phyloP scores from a whole-genome alignment of 805 yeast genomes.

The Lipomyces oligophaga region DNA sequence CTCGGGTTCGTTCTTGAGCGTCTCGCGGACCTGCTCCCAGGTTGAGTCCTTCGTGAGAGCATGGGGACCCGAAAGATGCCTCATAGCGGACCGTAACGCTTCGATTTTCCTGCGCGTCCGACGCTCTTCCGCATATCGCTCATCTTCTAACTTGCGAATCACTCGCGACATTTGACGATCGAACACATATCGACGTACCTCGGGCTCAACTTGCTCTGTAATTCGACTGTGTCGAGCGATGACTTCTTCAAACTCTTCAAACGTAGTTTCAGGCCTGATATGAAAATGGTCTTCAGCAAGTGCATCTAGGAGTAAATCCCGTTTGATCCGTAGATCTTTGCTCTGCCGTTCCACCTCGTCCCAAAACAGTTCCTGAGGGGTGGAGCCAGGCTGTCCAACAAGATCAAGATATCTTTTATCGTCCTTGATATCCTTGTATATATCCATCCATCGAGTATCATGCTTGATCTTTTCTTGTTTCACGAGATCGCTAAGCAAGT shows the following conservation, averaged over 20 bases:
- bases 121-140: constrained; percentile 34
- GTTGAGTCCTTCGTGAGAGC: constrained; percentile 34
- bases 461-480: constrained; percentile 43
- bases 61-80: constrained; percentile 37
- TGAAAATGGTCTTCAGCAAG: constrained; percentile 40
- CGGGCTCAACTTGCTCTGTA: constrained; percentile 24
- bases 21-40: constrained; percentile 41
- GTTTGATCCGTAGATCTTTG: constrained; percentile 53
- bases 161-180: constrained; percentile 22
- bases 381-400: constrained; percentile 74
- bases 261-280: constrained; percentile 29
- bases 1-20: constrained; percentile 37
- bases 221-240: constrained; percentile 29
- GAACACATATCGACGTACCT: constrained; percentile 12
- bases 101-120: constrained; percentile 35
- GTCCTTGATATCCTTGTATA: constrained; percentile 49
- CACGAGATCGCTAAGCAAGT: constrained; percentile 42
- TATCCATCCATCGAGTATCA: constrained; percentile 56
- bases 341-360: constrained; percentile 65
- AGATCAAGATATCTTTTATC: constrained; percentile 56
- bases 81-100: constrained; percentile 33
- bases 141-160: constrained; percentile 31
- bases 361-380: constrained; percentile 71
- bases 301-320: constrained; percentile 54
- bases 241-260: constrained; percentile 29